Evolutionary conservation across 140 eudicot species (phyloP), one percentile per base, ranked within the genome.

Genomic region (Bidens hawaiensis): DNA sequence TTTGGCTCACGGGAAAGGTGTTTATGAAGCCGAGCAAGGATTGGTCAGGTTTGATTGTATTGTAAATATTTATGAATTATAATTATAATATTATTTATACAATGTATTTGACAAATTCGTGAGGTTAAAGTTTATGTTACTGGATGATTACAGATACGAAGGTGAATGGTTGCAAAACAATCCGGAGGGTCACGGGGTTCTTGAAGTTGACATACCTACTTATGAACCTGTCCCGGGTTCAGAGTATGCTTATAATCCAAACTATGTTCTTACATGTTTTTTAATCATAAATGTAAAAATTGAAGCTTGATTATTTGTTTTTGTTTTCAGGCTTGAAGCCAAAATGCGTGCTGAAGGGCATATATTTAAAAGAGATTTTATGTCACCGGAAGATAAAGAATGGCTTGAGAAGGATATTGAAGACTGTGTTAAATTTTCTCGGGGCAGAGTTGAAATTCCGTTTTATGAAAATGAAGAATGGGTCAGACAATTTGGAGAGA

Each of bases 1-100:
- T 78, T 50, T 79, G 78, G 98, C 98, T 7, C 96, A 91, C 69
- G 98, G 98, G 8, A 91, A 87, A 84, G 98, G 98, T 55, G 96
- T 91, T 56, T 84, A 70, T 60, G 88, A 75, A 73, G 94, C 95
- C 62, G 86, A 76, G 68, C 73, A 87, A 52, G 96, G 96, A 34
- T 73, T 91, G 26, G 91, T 87, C 85, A 91, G 96, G 98, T 91
- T 70, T 11, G 68, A 25, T 46, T 74, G 62, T 30, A 18, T 17
- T 43, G 49, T 18, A 22, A 13, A 41, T 75, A 14, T 69, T 34
- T 47, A 43, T 31, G 38, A 5, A 1, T 31, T 31, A 31, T 36
- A 53, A 11, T n/a, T n/a, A n/a, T 62, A n/a, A n/a, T n/a, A n/a
- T n/a, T n/a, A 3, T 58, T 56, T 26, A 27, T 49, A 18, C 6